Conservation (phyloP, 176 grass and related monocot genomes). For the Oryza glaberrima region DNA sequence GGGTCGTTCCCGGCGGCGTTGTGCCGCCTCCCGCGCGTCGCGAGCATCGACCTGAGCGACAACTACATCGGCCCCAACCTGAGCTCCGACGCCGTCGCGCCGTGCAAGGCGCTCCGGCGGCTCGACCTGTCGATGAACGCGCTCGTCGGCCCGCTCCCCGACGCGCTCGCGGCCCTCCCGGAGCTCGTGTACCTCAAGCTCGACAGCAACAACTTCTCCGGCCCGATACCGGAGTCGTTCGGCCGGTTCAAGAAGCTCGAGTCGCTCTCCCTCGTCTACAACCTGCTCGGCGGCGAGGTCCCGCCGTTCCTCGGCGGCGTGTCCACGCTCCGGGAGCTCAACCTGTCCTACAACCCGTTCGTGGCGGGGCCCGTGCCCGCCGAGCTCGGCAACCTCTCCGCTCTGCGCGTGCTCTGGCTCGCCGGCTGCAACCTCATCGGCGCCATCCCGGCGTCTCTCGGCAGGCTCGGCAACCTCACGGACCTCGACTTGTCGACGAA, state of each 20-base stretch:
- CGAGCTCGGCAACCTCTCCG: conserved; percentile 52
- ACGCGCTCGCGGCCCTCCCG: conserved; percentile 55
- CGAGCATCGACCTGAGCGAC: conserved; percentile 39
- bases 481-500: conserved; percentile 82
- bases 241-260: conserved; percentile 53
- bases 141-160: conserved; percentile 71
- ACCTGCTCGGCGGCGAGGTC: conserved; percentile 66
- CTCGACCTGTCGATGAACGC: conserved; percentile 72
- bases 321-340: conserved; percentile 70
- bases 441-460: conserved; percentile 73
- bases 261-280: conserved; percentile 61
- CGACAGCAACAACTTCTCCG: conserved; percentile 77
- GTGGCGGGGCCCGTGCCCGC: conserved; percentile 41
- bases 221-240: conserved; percentile 65
- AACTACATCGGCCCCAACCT: conserved; percentile 85
- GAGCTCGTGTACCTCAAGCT: conserved; percentile 62
- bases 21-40: conserved; percentile 63
- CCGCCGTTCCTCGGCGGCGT: conserved; percentile 61
- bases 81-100: neutral
- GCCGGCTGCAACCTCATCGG: conserved; percentile 67
- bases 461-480: conserved; percentile 56
- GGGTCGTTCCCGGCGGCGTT: conserved; percentile 73
- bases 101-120: conserved; percentile 40
- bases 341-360: conserved; percentile 83
- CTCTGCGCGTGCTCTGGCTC: conserved; percentile 73